Evolutionary conservation across 805 yeast species (phyloP), one percentile per base, ranked within the genome.

Genomic region (Wickerhamomyces mucosus): DNA sequence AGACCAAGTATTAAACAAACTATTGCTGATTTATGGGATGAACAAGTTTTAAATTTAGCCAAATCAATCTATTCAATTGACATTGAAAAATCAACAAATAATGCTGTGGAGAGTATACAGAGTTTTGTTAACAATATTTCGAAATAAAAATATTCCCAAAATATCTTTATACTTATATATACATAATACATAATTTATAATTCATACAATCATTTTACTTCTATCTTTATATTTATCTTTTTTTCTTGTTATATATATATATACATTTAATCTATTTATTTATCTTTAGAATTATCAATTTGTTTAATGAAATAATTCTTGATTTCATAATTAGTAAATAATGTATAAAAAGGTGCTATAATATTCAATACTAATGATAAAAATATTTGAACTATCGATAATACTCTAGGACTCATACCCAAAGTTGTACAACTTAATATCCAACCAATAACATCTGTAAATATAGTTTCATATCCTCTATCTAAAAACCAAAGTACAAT

Each of bases 381-480:
- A 2, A 70, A 25, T 34, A 61, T 46, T 62, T 64, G 83, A 2
- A 77, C 40, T 2, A 73, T 34, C 43, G 76, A 70, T 54, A 72
- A 67, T 27, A 62, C 61, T 19, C 92, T 60, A 7, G 94, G 94
- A 34, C 75, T 63, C 29, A 74, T 61, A 2, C 95, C 94, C 38
- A 84, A 59, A 45, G 70, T 69, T 17, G 78, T 61, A 27, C 76
- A 62, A 43, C 76, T 75, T 25, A 92, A 58, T 2, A 83, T 55
- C 89, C 94, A 86, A 5, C 95, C 95, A 23, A 86, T 69, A 13
- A 72, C 58, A 54, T 92, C 98, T 0, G 96, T 89, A 30, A 75
- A 76, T 8, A 88, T 64, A 30, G 79, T 75, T 35, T 79, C 78
- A 33, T 75, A 67, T 1, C 96, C 96, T 13, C 56, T 51, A 18